Evolutionary conservation across 345 rosid genomes (phyloP), one percentile per base, ranked within the genome.

Genomic region (Raphanus sativus): DNA sequence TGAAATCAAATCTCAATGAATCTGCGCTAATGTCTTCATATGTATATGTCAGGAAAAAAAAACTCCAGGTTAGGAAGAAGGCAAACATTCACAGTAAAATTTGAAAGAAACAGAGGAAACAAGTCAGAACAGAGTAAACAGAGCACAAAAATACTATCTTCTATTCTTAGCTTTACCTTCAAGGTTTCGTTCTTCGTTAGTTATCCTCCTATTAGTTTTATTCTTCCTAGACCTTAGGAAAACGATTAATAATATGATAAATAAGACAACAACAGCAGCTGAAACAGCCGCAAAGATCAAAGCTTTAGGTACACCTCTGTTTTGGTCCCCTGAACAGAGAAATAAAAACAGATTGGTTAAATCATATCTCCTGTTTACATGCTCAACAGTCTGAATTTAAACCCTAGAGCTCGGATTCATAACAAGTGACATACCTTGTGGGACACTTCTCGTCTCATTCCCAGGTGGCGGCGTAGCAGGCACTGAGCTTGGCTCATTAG

Each of bases 1-100:
- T 64, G 80, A 75, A 80, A 65, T 70, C 68, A 64, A 64, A 70
- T 65, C 29, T 69, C 68, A 75, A 16, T 24, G 73, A 75, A 45
- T 75, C 72, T 62, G 61, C 28, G 61, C 75, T 68, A 9, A 74
- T 62, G n/a, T 36, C 60, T 62, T 26, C 64, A 26, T 50, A 38
- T 60, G 29, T 16, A 61, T 21, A 4, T 15, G 12, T 13, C 28
- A 13, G n/a, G 29, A 1, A 11, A 15, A 2, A 64, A 32, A 7
- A 21, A 10, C 1, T 40, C 15, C 11, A 38, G 6, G 17, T 60
- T 16, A 58, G 6, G 29, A 59, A 54, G 28, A 55, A 71, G 2
- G 11, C 26, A 62, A 61, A 26, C 29, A 45, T 8, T 62, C 75
- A 50, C 8, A 65, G 4, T 0, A 62, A 62, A 62, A 54, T 50